Percentiles rank a stretch among this genome's conserved stretches.
Evolutionary conservation across 2,329 filamentous ascomycete genomes (phyloP).

Genomic region (Claviceps sp.): DNA sequence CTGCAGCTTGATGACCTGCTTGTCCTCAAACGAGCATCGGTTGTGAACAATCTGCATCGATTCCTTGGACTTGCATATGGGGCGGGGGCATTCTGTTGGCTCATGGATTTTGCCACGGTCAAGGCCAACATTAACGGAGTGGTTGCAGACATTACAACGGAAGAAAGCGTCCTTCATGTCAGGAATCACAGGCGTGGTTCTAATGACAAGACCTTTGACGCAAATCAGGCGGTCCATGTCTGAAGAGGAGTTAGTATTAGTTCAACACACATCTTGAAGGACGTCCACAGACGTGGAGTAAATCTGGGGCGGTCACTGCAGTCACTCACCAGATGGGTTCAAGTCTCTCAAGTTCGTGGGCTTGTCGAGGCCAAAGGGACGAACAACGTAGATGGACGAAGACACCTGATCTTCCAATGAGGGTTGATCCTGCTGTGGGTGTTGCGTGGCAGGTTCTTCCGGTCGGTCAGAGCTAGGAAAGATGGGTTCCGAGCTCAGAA

Average conservation of each 20-base stretch:
- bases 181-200: constrained; percentile 88
- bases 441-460: constrained; percentile 28
- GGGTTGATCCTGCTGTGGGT: constrained; percentile 29
- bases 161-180: constrained; percentile 99
- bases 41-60: constrained; percentile 99
- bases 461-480: constrained; percentile 68
- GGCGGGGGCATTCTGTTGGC: constrained; percentile 76
- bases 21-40: constrained; percentile 85
- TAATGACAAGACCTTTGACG: constrained; percentile 91
- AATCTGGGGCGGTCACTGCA: no score
- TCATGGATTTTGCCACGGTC: constrained; percentile 95
- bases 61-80: constrained; percentile 71
- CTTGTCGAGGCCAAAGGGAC: constrained; percentile 78
- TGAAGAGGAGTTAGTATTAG: constrained; percentile 12
- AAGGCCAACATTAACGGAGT: constrained; percentile 79
- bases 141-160: constrained; percentile 84
- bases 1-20: constrained; percentile 97
- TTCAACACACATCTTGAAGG: background rate
- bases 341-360: constrained; percentile 86
- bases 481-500: constrained; percentile 58
- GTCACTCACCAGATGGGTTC: constrained; percentile 57
- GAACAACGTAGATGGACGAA: constrained; percentile 66
- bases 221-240: constrained; percentile 95
- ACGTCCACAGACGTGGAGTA: background rate
- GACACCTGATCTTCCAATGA: constrained; percentile 71